A percentile compares a stretch with the other conserved stretches of the same genome.
phyloP scores from a whole-genome alignment of 495 filamentous ascomycete genomes.

The Amniculicola lignicola region DNA sequence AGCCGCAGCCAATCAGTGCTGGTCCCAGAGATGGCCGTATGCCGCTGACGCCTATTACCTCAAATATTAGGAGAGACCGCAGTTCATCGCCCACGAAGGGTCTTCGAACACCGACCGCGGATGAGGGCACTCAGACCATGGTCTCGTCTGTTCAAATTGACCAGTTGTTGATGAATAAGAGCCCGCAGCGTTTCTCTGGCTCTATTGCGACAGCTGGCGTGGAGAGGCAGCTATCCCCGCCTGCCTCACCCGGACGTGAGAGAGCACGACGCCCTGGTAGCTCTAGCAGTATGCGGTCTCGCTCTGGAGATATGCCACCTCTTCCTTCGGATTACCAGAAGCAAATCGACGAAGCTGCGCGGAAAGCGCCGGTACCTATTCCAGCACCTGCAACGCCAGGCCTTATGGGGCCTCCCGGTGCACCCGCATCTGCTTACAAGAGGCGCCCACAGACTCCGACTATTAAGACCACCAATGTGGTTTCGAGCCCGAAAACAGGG shows the following conservation, averaged over 20 bases:
- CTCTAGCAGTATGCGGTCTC: slow-evolving; percentile 58
- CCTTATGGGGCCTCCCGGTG: slow-evolving; percentile 79
- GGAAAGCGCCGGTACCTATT: slow-evolving; percentile 39
- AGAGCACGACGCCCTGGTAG: slow-evolving; percentile 62
- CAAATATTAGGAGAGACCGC: slow-evolving; percentile 10
- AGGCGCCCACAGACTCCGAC: slow-evolving; percentile 70
- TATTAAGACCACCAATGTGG: slow-evolving; percentile 5
- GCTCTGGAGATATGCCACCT: slow-evolving; percentile 60
- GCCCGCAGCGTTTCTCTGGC: slow-evolving; percentile 7
- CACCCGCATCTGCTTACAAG: slow-evolving; percentile 78
- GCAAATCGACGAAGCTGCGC: slow-evolving; percentile 74
- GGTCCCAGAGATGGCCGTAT: slow-evolving; percentile 9
- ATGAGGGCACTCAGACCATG: slow-evolving; percentile 43
- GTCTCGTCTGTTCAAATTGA: slow-evolving; percentile 43
- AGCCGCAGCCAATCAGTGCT: background rate
- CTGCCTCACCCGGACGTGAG: slow-evolving; percentile 21
- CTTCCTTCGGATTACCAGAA: slow-evolving; percentile 79
- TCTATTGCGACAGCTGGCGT: slow-evolving; percentile 24
- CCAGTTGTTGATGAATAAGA: slow-evolving; percentile 30
- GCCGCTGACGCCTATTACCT: slow-evolving; percentile 13
- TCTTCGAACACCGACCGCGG: slow-evolving; percentile 13
- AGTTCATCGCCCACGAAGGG: slow-evolving; percentile 7
- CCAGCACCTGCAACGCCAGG: slow-evolving; percentile 32
- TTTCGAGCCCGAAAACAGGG: slow-evolving; percentile 39
- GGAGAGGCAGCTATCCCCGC: slow-evolving; percentile 29